Conservation (phyloP, 345 rosid species). For the Cardamine resedifolia region DNA sequence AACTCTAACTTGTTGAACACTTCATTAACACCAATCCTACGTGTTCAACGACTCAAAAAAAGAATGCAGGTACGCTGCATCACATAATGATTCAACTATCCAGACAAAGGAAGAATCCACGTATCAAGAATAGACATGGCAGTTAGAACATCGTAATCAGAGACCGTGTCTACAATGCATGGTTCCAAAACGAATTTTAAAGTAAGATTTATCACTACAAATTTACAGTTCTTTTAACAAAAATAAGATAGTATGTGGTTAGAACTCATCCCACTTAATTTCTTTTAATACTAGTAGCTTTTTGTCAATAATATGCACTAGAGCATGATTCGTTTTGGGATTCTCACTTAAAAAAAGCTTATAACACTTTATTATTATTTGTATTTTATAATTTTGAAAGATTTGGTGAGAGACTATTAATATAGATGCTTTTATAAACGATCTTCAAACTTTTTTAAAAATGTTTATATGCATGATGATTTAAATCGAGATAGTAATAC, state of each 20-base stretch:
- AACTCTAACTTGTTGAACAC: too few species aligned
- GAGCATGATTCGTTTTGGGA: too few species aligned
- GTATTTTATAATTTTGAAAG: too few species aligned
- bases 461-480: neutral
- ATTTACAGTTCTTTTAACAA: neutral
- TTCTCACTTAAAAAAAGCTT: too few species aligned
- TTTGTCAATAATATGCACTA: neutral
- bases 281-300: neutral
- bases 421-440: too few species aligned
- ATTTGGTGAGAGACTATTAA: too few species aligned
- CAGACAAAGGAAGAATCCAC: neutral
- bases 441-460: too few species aligned
- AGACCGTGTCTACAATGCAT: neutral
- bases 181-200: neutral
- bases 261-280: neutral
- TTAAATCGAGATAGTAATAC: neutral
- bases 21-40: too few species aligned
- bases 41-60: too few species aligned
- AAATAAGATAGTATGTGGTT: neutral
- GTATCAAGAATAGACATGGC: neutral
- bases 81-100: neutral
- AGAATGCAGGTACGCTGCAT: too few species aligned
- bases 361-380: too few species aligned
- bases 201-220: neutral
- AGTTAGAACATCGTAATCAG: too few species aligned